Evolutionary conservation across 768 basidiomycete genomes (phyloP).

Genomic region (Suillus lakei): DNA sequence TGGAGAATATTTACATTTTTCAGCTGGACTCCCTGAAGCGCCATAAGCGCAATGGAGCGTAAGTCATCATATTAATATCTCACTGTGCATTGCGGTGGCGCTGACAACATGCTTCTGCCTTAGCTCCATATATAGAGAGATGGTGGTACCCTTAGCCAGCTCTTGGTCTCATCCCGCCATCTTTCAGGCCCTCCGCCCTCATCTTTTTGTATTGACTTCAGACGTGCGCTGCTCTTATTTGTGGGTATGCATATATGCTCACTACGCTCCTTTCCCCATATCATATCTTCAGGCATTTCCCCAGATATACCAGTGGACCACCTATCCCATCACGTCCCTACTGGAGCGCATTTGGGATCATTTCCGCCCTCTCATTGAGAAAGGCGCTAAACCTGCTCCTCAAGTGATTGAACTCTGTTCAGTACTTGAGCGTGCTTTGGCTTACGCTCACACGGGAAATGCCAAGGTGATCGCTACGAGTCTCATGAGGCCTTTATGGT

Average conservation of each 20-base stretch:
- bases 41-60: background rate
- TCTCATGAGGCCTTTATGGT: background rate
- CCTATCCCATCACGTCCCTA: background rate
- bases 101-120: background rate
- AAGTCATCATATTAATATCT: too few species aligned
- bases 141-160: background rate
- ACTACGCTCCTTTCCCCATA: too few species aligned
- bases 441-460: conserved; percentile 5
- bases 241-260: too few species aligned
- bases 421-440: conserved; percentile 1
- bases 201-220: background rate
- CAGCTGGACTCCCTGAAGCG: background rate
- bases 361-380: background rate
- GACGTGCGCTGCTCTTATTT: too few species aligned
- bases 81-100: too few species aligned
- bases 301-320: too few species aligned
- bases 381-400: background rate
- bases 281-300: too few species aligned
- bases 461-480: background rate
- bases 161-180: background rate
- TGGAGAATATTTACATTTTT: too few species aligned
- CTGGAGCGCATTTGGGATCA: too few species aligned
- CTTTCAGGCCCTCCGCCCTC: background rate
- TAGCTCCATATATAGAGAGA: background rate
- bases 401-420: background rate